Evolutionary conservation across 1,284 basidiomycete genomes (phyloP), one percentile per base, ranked within the genome.

Genomic region (Apiotrichum brassicae): DNA sequence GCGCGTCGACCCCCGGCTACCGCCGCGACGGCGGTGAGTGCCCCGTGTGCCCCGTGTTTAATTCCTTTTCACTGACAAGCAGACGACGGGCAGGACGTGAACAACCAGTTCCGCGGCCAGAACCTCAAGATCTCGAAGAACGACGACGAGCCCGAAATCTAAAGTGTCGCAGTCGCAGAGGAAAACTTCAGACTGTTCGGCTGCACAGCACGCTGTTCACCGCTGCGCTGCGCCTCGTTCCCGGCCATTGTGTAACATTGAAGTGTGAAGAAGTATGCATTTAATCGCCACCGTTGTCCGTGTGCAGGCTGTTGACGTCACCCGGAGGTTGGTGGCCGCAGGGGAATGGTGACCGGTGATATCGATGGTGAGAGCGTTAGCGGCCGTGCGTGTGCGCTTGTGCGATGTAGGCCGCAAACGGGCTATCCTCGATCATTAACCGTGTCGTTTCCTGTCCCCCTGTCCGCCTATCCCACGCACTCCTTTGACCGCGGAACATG

Each of bases 1-100:
- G 64, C 19, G 56, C 58, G 36, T 61, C 58, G 46, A 66, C 64
- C 8, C 64, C 64, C 25, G 64, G 64, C 6, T 66, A 66, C 54
- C 60, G 64, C 47, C 60, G 57, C 38, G 61, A 63, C 39, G 61
- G 56, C n/a, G 64, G 62, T 63, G 48, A 57, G 63, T 58, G 24
- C 24, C 6, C 36, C 7, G 20, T 9, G n/a, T 11, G 36, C 3
- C 12, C 3, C 18, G 22, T 37, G 12, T 14, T 7, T 30, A 14
- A 7, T 30, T n/a, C 33, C 11, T 18, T n/a, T 6, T 6, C 16
- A n/a, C 9, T 18, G 33, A 8, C 9, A 6, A 18, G 7, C 42
- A 49, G 48, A 49, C 34, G 48, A 49, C 37, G 48, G 42, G 42
- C 36, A 51, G 37, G 53, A 54, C 41, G 33, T 43, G 37, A 44